phyloP scores from a whole-genome alignment of 495 filamentous ascomycete species.

The Tuber indicum region DNA sequence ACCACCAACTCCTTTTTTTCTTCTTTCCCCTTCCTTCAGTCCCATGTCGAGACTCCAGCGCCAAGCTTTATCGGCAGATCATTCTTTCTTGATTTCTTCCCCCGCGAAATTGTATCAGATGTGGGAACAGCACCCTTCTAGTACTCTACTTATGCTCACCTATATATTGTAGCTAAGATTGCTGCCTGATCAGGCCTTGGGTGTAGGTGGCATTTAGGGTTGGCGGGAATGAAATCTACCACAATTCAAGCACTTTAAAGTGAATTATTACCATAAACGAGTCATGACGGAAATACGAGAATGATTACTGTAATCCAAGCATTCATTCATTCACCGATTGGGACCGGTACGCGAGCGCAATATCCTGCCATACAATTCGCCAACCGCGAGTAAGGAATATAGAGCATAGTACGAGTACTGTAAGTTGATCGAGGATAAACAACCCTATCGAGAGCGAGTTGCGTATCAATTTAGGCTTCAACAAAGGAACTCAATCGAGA shows the following conservation, averaged over 20 bases:
- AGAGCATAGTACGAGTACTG: not conserved
- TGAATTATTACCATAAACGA: not conserved
- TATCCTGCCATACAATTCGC: not conserved
- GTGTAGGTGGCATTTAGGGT: not conserved
- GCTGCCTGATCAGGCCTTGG: not conserved
- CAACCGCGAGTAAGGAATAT: not conserved
- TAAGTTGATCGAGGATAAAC: not conserved
- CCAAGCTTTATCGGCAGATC: slow-evolving; percentile 10
- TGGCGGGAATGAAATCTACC: not conserved
- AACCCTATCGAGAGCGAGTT: not conserved
- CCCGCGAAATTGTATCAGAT: not conserved
- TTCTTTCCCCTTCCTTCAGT: slow-evolving; percentile 24
- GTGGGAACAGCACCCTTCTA: not conserved
- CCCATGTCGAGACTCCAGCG: slow-evolving; percentile 22
- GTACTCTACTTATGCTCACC: not conserved
- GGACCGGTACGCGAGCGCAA: not conserved
- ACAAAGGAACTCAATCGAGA: not conserved
- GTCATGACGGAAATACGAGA: not conserved
- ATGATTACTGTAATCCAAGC: not conserved
- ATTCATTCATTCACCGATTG: not conserved
- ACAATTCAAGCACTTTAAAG: not conserved
- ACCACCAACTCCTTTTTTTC: slow-evolving; percentile 13
- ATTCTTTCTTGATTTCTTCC: slow-evolving; percentile 10
- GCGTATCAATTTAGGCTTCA: not conserved
- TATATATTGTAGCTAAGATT: not conserved